Percentiles rank a stretch among this genome's conserved stretches.
phyloP scores from a whole-genome alignment of 139 green algal genomes.

The Picochlorum sp. region DNA sequence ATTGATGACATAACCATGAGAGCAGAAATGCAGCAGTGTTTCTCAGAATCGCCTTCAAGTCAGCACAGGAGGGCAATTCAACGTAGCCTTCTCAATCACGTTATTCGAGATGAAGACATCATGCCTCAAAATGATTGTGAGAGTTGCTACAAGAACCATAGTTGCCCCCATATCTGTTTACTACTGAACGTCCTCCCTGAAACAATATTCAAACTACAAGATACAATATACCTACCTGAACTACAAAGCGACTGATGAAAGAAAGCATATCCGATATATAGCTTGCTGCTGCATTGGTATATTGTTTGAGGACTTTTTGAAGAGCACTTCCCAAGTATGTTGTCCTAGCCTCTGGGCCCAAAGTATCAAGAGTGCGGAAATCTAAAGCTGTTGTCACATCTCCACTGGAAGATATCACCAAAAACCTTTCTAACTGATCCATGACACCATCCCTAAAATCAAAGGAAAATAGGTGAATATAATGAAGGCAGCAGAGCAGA shows the following conservation, averaged over 20 bases:
- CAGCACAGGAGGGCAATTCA: conserved; percentile 1
- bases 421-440: conserved; percentile 77
- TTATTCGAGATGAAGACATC: not conserved
- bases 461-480: conserved; percentile 15
- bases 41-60: conserved; percentile 32
- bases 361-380: conserved; percentile 20
- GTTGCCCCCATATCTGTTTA: conserved; percentile 1
- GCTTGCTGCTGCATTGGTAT: conserved; percentile 75
- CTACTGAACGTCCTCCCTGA: conserved; percentile 3
- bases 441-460: conserved; percentile 64
- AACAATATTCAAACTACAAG: not conserved
- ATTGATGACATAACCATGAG: no score
- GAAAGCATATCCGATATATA: conserved; percentile 64
- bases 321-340: conserved; percentile 61
- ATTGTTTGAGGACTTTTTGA: conserved; percentile 67
- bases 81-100: not conserved
- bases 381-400: conserved; percentile 54
- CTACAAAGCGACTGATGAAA: conserved; percentile 67
- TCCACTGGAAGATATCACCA: conserved; percentile 67
- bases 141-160: no score
- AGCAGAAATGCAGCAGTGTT: not conserved
- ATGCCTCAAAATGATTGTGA: not conserved
- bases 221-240: conserved; percentile 51
- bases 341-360: conserved; percentile 4
- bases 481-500: not conserved